Evolutionary conservation across 768 basidiomycete genomes (phyloP).

Genomic region (Mycena venus): DNA sequence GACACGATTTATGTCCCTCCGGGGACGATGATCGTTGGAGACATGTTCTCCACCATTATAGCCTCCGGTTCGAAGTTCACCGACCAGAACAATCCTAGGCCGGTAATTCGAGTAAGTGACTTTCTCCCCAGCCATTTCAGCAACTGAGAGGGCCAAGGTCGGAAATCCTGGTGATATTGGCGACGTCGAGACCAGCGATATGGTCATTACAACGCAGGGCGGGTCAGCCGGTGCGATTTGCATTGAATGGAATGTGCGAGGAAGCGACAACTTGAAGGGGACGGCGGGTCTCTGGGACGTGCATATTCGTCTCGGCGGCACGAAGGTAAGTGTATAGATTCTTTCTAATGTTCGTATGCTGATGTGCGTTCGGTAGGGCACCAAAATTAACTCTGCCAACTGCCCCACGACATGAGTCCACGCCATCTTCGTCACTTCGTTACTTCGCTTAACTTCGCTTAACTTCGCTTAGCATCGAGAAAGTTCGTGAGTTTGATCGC

Average conservation of each 20-base stretch:
- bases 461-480: too few species aligned
- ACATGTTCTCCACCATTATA: conserved; percentile 2
- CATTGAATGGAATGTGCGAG: background rate
- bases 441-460: too few species aligned
- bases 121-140: too few species aligned
- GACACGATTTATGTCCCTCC: conserved; percentile 10
- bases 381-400: background rate
- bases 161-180: conserved; percentile 1
- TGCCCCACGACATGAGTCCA: too few species aligned
- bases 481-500: too few species aligned
- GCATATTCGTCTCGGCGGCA: background rate
- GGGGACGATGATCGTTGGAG: background rate
- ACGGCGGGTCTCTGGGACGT: background rate
- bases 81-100: conserved; percentile 6
- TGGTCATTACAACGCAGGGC: background rate
- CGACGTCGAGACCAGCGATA: background rate
- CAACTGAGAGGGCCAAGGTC: too few species aligned
- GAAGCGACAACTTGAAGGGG: background rate
- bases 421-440: too few species aligned
- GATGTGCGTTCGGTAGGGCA: background rate
- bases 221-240: background rate
- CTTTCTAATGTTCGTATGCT: background rate
- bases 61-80: conserved; percentile 11
- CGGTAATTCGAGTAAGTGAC: conserved; percentile 34
- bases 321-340: background rate